Evolutionary conservation across 2,329 filamentous ascomycete species (phyloP), one percentile per base, ranked within the genome.

Genomic region (Fusarium coicis): DNA sequence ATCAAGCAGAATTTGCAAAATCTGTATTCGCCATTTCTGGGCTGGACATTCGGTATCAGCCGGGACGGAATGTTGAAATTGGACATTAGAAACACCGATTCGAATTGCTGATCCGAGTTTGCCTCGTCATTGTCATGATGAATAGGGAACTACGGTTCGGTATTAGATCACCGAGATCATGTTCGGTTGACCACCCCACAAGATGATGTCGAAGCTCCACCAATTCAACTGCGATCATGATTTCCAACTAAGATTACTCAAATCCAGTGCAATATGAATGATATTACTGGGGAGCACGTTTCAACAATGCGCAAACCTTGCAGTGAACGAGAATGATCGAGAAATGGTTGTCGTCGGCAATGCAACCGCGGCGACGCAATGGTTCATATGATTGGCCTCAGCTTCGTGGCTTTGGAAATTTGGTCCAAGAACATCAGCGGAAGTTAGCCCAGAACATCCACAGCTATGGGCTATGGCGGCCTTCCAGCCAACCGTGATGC

Each of bases 401-500:
- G 21, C 53, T 62, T 64, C 37, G 28, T n/a, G 54, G 61, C 52
- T 37, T 63, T 73, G 36, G 36, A 46, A 36, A 47, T 67, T 67
- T 54, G 34, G 57, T 37, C 59, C 46, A 63, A 34, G 49, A 53
- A 43, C 47, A 57, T 55, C 73, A 61, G 50, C 59, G 53, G 60
- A 52, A 58, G 56, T 32, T 55, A 52, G 43, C 57, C 68, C 65
- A 34, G 49, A 43, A 64, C 71, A 63, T 58, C 70, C 73, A 77
- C 68, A 60, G 55, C 63, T 49, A 63, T 70, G 62, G 54, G 39
- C 61, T 43, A 61, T 72, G 57, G 59, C 49, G 42, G 57, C 55
- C 44, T 68, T 58, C 43, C 49, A 73, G 63, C 71, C 75, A 77
- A 77, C 74, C 75, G 75, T 77, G 73, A 71, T 73, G 43, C 67